Base-by-base conservation (phyloP, 768 basidiomycete species). In the Pisolithus sp. region DNA sequence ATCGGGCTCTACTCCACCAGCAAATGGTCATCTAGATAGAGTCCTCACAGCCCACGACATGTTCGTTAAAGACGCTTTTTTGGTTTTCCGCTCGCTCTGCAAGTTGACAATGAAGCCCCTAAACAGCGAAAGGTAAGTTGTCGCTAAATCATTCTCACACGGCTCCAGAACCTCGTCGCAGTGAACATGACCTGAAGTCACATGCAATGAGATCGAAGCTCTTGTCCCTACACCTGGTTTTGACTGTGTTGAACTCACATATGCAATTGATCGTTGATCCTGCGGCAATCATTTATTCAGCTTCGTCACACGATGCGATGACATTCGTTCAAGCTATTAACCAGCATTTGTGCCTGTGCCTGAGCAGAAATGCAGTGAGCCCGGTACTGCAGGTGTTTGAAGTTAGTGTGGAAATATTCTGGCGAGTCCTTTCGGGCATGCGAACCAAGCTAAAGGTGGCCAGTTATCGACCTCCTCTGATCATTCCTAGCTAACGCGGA, bases 91-190 rank as follows among this genome's bases (percentile, higher is more conserved):
- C 43, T 94, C 96, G 0, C 75, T 99, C 10, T 98, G 96, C 74
- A 98, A 98, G 66, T 73, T 98, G 57, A 94, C 93, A 8, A 98
- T 97, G 94, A 98, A 98, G 67, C 89, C 94, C 10, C 73, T 99
- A 44, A 89, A 91, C 59, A 82, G 80, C 5, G 96, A 99, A 70
- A 95, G 91, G 94, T 93, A 44, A 47, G 80, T 63, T 7, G 23
- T 15, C 7, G 18, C 13, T 26, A 38, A 12, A 12, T 38, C 17
- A 37, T 28, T 21, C 24, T 44, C 34, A 8, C 53, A 17, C 28
- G 46, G n/a, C 55, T 59, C 52, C 68, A 30, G 54, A 53, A 13
- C 50, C 23, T 34, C 28, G 36, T 53, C 52, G 18, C 58, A 94
- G 94, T 61, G 96, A 98, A 68, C 85, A 89, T n/a, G 96, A 98